Evolutionary conservation across 2,329 filamentous ascomycete species (phyloP).

Genomic region (Alternaria infectoria): DNA sequence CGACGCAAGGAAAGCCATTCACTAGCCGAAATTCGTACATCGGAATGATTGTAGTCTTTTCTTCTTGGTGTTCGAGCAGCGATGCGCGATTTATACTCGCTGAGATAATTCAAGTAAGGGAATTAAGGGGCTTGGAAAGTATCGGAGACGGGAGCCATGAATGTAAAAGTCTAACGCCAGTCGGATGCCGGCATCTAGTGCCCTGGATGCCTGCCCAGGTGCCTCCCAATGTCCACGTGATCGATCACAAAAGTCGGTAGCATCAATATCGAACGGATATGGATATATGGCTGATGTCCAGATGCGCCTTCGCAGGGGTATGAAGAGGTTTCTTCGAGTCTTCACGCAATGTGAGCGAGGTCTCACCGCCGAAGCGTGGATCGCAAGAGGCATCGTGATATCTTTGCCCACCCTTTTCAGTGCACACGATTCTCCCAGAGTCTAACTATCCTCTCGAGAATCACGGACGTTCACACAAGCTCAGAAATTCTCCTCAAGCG

Average conservation of each 20-base stretch:
- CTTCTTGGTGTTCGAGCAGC: not conserved
- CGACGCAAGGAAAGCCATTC: not conserved
- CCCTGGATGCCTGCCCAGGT: not conserved
- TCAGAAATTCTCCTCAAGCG: constrained; percentile 17
- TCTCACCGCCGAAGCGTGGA: not conserved
- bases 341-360: not conserved
- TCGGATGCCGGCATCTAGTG: not conserved
- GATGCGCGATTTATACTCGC: not conserved
- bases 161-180: not conserved
- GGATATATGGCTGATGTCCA: not conserved
- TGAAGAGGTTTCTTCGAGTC: not conserved
- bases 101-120: not conserved
- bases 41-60: not conserved
- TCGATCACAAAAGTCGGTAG: constrained; percentile 1
- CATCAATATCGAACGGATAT: constrained; percentile 5
- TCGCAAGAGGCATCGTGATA: not conserved
- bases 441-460: not conserved
- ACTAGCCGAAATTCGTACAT: not conserved
- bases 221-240: not conserved
- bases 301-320: not conserved
- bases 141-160: not conserved
- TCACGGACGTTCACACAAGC: constrained; percentile 17
- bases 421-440: no score
- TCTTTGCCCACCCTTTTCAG: no score
- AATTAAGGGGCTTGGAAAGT: not conserved